A percentile compares a stretch with the other conserved stretches of the same genome.
Conservation (phyloP, 306 rosid genomes). For the Datisca glomerata region DNA sequence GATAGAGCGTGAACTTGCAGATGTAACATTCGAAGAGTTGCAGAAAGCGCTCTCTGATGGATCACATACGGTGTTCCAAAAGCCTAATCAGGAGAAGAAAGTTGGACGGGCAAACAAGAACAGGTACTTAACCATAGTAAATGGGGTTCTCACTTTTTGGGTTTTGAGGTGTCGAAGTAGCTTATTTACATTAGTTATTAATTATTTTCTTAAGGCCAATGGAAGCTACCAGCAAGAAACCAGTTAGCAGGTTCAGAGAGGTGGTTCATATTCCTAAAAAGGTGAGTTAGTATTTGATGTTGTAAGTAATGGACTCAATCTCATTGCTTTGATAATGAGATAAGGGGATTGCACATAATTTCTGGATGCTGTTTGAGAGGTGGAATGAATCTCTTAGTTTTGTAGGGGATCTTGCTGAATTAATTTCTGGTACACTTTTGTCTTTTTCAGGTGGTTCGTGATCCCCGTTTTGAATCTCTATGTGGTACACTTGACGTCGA, state of each 20-base stretch:
- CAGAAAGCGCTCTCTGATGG: slow-evolving; percentile 76
- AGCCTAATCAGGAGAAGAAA: slow-evolving; percentile 34
- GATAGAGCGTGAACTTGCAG: slow-evolving; percentile 66
- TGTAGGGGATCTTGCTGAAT: not conserved
- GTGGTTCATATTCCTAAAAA: slow-evolving; percentile 69
- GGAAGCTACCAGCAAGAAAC: slow-evolving; percentile 82
- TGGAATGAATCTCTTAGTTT: not conserved
- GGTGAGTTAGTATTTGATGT: slow-evolving; percentile 23
- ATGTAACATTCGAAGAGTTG: slow-evolving; percentile 75
- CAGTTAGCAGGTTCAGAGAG: slow-evolving; percentile 58
- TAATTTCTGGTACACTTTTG: not conserved
- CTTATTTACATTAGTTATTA: slow-evolving; percentile 3
- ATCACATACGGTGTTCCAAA: slow-evolving; percentile 28
- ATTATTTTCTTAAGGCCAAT: slow-evolving; percentile 53
- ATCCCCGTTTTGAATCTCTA: slow-evolving; percentile 81
- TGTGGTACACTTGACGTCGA: slow-evolving; percentile 46
- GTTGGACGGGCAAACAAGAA: slow-evolving; percentile 63
- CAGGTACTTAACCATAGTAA: slow-evolving; percentile 26
- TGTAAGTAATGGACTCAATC: not conserved
- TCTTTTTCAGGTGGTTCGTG: slow-evolving; percentile 45
- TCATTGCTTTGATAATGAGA: not conserved
- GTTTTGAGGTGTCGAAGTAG: slow-evolving; percentile 2
- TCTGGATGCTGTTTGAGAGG: not conserved
- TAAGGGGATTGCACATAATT: too few species aligned
- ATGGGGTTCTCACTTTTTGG: not conserved